A percentile compares a stretch with the other conserved stretches of the same genome.
These are phyloP conservation scores for Leccinum pachyderme DNA, from an alignment of 1,284 basidiomycete species.

Conservation along the genomic window DNA sequence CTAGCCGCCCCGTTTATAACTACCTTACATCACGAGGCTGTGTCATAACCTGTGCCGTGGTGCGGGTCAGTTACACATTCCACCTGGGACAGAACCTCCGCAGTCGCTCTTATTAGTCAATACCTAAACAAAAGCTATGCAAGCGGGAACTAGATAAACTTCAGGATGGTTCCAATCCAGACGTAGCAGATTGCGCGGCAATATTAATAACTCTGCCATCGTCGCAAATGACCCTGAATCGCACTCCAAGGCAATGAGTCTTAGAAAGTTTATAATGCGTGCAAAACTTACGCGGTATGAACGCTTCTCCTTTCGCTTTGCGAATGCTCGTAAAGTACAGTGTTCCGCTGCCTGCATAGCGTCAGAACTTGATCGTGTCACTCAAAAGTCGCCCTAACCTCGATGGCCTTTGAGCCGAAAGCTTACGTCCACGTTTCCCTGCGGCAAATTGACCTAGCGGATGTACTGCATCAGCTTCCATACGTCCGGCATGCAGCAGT, in stretches of 20 bases:
- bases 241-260: constrained; percentile 42
- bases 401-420: constrained; percentile 72
- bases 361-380: neutral
- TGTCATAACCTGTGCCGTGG: neutral
- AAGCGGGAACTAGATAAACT: neutral
- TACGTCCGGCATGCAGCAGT: neutral
- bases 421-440: constrained; percentile 74
- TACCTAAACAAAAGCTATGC: neutral
- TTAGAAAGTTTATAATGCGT: neutral
- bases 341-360: constrained; percentile 57
- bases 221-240: constrained; percentile 69
- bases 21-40: constrained; percentile 8
- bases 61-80: neutral
- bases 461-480: neutral
- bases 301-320: constrained; percentile 69
- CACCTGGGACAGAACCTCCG: neutral
- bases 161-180: constrained; percentile 1
- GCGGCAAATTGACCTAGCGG: constrained; percentile 64
- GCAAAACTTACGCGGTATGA: constrained; percentile 58
- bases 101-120: neutral
- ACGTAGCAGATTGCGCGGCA: constrained; percentile 1
- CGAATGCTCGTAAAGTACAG: constrained; percentile 80
- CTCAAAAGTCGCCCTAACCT: constrained; percentile 38
- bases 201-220: constrained; percentile 51
- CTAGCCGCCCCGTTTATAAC: constrained; percentile 7